Percentiles rank a stretch among this genome's conserved stretches.
phyloP scores from a whole-genome alignment of 805 yeast genomes.

The Clavispora fructus region DNA sequence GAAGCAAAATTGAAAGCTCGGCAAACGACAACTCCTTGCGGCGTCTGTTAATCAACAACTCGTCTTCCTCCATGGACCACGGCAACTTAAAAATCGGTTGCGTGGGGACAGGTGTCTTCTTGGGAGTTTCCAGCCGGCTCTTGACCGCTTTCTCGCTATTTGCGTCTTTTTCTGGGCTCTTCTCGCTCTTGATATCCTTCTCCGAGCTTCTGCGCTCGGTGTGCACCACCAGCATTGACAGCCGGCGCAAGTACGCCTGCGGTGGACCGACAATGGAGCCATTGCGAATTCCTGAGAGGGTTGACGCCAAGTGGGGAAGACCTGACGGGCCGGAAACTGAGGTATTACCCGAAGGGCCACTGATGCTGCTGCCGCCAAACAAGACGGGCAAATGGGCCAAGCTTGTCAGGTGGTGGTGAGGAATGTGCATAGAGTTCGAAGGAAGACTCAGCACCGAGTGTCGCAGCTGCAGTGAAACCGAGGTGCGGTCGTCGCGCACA shows the following conservation, averaged over 20 bases:
- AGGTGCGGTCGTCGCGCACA: constrained; percentile 33
- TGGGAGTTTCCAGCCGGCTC: constrained; percentile 1
- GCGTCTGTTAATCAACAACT: constrained; percentile 49
- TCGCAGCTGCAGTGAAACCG: constrained; percentile 26
- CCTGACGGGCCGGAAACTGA: constrained; percentile 35
- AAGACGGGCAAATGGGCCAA: constrained; percentile 40
- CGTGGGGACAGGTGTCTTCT: constrained; percentile 1
- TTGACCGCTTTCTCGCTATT: constrained; percentile 1
- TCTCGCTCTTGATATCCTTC: constrained; percentile 2
- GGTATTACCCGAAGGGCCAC: constrained; percentile 37
- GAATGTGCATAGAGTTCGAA: constrained; percentile 42
- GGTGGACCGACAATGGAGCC: constrained; percentile 30
- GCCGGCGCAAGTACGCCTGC: constrained; percentile 14
- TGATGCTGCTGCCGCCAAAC: constrained; percentile 37
- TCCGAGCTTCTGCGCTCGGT: constrained; percentile 9
- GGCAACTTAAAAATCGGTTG: constrained; percentile 28
- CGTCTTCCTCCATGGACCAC: constrained; percentile 70
- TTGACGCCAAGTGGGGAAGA: constrained; percentile 25
- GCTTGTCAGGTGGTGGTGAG: constrained; percentile 39
- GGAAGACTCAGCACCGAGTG: constrained; percentile 40
- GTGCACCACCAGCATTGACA: constrained; percentile 11
- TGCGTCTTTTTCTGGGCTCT: constrained; percentile 1
- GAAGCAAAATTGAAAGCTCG: constrained; percentile 68
- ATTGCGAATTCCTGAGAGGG: constrained; percentile 36
- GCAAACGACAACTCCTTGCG: constrained; percentile 59